Conservation (phyloP, 352 stramenopile genomes). For the Pythium scleroteichum region DNA sequence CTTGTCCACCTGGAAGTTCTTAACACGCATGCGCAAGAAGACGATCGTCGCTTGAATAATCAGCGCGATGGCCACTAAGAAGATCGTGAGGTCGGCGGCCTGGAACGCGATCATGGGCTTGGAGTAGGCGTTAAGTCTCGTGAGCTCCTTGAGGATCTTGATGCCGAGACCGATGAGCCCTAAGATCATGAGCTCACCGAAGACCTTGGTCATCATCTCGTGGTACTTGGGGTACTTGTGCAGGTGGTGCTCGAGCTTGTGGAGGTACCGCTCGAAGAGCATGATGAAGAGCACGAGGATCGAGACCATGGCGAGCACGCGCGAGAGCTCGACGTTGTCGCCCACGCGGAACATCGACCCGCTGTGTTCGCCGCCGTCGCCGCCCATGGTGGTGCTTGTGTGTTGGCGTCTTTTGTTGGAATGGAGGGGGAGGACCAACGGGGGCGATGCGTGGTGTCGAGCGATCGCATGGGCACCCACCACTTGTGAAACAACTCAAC, state of each 20-base stretch:
- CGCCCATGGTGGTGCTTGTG: conserved; percentile 11
- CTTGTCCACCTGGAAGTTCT: conserved; percentile 34
- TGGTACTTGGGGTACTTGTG: conserved; percentile 59
- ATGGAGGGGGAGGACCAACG: neutral
- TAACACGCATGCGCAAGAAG: conserved; percentile 28
- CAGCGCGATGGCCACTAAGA: conserved; percentile 35
- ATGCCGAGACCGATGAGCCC: conserved; percentile 40
- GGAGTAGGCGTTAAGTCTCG: conserved; percentile 18
- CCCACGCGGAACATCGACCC: conserved; percentile 59
- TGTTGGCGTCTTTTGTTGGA: neutral
- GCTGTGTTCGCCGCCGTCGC: conserved; percentile 16
- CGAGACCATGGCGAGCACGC: conserved; percentile 48
- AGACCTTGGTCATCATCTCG: conserved; percentile 68
- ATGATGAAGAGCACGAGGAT: conserved; percentile 54
- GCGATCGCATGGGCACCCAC: too few species aligned
- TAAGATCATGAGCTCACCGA: conserved; percentile 34
- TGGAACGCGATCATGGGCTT: conserved; percentile 35
- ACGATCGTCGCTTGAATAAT: conserved; percentile 35
- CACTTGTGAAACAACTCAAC: too few species aligned
- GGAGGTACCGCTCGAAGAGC: conserved; percentile 45
- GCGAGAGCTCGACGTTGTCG: conserved; percentile 55
- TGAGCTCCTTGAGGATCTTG: conserved; percentile 36
- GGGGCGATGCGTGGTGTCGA: neutral
- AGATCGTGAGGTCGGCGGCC: conserved; percentile 37
- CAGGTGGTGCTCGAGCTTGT: conserved; percentile 54